Conservation (phyloP, 495 filamentous ascomycete species). For the Barbatosphaeria neglecta region DNA sequence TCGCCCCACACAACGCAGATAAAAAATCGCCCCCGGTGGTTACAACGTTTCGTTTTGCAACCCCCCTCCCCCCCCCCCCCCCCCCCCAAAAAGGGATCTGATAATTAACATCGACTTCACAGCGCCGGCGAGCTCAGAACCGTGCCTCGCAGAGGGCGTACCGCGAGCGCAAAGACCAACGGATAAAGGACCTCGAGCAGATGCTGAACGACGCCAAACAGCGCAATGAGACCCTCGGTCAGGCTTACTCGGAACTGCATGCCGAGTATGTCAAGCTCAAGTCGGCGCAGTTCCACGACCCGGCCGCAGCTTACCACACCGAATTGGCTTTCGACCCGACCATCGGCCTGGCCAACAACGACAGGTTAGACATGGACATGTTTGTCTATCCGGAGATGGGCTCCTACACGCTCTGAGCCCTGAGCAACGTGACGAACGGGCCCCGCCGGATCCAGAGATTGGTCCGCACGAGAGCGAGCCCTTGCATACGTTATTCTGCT, state of each 20-base stretch:
- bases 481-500: too few relatives aligned
- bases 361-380: constrained; percentile 16
- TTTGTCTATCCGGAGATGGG: constrained; percentile 17
- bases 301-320: constrained; percentile 6
- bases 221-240: constrained; percentile 28
- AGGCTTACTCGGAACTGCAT: constrained; percentile 28
- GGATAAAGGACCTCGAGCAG: constrained; percentile 68
- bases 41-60: too few relatives aligned
- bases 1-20: too few relatives aligned
- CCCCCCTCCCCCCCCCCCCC: too few relatives aligned
- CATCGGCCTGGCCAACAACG: constrained; percentile 7
- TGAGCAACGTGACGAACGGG: too few relatives aligned
- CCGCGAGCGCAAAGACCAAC: constrained; percentile 73
- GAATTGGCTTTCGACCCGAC: constrained; percentile 8
- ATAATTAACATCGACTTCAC: too few relatives aligned
- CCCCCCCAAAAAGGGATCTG: too few relatives aligned
- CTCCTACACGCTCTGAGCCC: constrained; percentile 12
- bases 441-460: too few relatives aligned
- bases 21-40: too few relatives aligned
- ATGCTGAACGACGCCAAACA: constrained; percentile 50
- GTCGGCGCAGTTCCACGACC: constrained; percentile 12
- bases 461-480: too few relatives aligned
- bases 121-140: constrained; percentile 48
- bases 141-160: constrained; percentile 63
- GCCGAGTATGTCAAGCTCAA: constrained; percentile 30